Percentiles rank a stretch among this genome's conserved stretches.
Conservation (phyloP, 2,329 filamentous ascomycete species). For the Pestalotiopsis sp. region DNA sequence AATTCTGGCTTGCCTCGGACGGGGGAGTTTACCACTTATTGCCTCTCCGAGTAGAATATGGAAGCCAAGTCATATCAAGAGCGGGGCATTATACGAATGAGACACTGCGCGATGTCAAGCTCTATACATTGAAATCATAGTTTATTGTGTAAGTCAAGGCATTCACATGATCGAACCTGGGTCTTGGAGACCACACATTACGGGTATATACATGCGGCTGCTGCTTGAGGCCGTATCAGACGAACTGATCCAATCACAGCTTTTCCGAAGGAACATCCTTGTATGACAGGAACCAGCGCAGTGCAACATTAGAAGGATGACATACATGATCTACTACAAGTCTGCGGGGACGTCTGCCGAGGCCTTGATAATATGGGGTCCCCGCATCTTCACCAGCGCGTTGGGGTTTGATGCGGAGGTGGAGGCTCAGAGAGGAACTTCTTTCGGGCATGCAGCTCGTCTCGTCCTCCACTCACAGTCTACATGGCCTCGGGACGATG, state of each 20-base stretch:
- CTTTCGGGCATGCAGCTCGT: neutral
- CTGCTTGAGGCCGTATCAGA: neutral
- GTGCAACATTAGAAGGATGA: neutral
- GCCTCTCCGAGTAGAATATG: neutral
- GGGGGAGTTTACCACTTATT: neutral
- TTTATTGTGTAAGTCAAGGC: neutral
- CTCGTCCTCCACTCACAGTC: neutral
- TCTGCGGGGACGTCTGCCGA: conserved; percentile 1
- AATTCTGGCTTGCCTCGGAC: neutral
- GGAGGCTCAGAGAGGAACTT: neutral
- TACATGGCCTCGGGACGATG: neutral
- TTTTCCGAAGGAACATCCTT: neutral
- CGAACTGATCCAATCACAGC: neutral
- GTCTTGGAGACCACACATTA: neutral
- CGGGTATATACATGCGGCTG: neutral
- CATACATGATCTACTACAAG: neutral
- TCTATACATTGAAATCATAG: too few relatives aligned
- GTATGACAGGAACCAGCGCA: neutral
- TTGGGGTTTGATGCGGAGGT: neutral
- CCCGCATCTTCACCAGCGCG: neutral
- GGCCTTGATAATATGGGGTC: neutral
- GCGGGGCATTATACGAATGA: neutral
- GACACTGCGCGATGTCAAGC: neutral
- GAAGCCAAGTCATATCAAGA: too few relatives aligned
- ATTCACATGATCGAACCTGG: neutral